Percentiles rank a stretch among this genome's conserved stretches.
These are phyloP conservation scores for Chaetoceros tenuissimus DNA, from an alignment of 108 stramenopile genomes.

Conservation along the genomic window DNA sequence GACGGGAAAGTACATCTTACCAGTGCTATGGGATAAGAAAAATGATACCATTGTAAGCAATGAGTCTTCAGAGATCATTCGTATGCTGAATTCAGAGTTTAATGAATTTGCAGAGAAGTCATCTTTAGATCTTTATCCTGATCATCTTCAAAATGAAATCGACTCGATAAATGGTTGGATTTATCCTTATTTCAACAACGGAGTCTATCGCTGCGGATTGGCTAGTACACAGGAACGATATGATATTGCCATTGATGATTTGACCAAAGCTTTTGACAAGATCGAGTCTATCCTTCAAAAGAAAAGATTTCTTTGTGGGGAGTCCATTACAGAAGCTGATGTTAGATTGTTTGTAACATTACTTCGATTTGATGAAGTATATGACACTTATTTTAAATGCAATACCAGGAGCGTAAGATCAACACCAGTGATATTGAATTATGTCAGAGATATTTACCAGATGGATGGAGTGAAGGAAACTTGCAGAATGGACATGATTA, in stretches of 20 bases:
- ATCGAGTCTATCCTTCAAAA: slow-evolving; percentile 65
- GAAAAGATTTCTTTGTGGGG: slow-evolving; percentile 74
- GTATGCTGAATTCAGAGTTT: slow-evolving; percentile 94
- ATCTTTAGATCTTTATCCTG: slow-evolving; percentile 84
- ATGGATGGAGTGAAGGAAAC: slow-evolving; percentile 79
- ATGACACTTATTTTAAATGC: slow-evolving; percentile 91
- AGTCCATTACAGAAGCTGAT: slow-evolving; percentile 89
- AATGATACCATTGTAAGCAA: slow-evolving; percentile 92
- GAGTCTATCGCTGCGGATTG: slow-evolving; percentile 96
- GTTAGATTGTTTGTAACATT: slow-evolving; percentile 92
- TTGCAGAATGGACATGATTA: slow-evolving; percentile 92
- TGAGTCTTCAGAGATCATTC: slow-evolving; percentile 94
- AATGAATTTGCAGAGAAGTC: slow-evolving; percentile 64
- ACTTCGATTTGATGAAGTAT: slow-evolving; percentile 92
- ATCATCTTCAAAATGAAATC: slow-evolving; percentile 55
- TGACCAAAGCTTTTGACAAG: slow-evolving; percentile 85
- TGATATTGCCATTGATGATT: slow-evolving; percentile 77
- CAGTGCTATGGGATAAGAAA: slow-evolving; percentile 94
- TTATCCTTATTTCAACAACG: slow-evolving; percentile 90
- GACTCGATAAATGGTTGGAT: slow-evolving; percentile 87
- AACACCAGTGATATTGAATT: slow-evolving; percentile 84
- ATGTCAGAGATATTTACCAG: slow-evolving; percentile 93
- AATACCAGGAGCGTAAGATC: slow-evolving; percentile 69
- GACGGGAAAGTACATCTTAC: slow-evolving; percentile 90
- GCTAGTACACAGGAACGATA: slow-evolving; percentile 90